Evolutionary conservation across 768 basidiomycete species (phyloP).

Genomic region (Pisolithus microcarpus): DNA sequence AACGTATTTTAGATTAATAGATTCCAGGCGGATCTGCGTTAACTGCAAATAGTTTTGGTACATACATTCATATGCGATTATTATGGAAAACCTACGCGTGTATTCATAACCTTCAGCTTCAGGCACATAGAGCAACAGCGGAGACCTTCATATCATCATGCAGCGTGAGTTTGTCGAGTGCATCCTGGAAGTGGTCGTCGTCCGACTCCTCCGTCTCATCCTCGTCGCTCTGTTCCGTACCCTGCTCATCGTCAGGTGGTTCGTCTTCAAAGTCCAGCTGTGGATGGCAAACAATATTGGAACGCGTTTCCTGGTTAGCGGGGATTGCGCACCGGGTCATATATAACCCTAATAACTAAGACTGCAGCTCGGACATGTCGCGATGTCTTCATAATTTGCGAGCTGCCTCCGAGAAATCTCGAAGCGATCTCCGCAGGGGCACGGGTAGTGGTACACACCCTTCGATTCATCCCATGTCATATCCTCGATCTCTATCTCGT

Average conservation of each 20-base stretch:
- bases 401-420: slow-evolving; percentile 87
- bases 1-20: no score
- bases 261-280: slow-evolving; percentile 85
- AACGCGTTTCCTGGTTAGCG: slow-evolving; percentile 1
- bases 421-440: slow-evolving; percentile 96
- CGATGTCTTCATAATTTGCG: slow-evolving; percentile 85
- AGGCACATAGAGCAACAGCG: slow-evolving; percentile 15
- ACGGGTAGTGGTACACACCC: slow-evolving; percentile 89
- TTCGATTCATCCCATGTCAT: slow-evolving; percentile 85
- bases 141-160: slow-evolving; percentile 8
- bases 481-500: slow-evolving; percentile 96
- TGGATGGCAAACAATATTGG: slow-evolving; percentile 1
- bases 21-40: no score
- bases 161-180: slow-evolving; percentile 51
- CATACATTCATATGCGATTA: no score
- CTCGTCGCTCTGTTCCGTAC: no score
- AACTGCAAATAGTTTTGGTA: no score
- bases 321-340: slow-evolving; percentile 72
- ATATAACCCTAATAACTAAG: slow-evolving; percentile 87
- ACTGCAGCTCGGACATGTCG: slow-evolving; percentile 94
- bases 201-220: slow-evolving; percentile 33
- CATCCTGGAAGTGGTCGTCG: slow-evolving; percentile 53
- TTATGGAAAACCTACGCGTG: no score
- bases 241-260: slow-evolving; percentile 35
- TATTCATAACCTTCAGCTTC: not conserved